Percentiles rank a stretch among this genome's conserved stretches.
Evolutionary conservation across 2,329 filamentous ascomycete species (phyloP).

Genomic region (Fusarium devonianum): DNA sequence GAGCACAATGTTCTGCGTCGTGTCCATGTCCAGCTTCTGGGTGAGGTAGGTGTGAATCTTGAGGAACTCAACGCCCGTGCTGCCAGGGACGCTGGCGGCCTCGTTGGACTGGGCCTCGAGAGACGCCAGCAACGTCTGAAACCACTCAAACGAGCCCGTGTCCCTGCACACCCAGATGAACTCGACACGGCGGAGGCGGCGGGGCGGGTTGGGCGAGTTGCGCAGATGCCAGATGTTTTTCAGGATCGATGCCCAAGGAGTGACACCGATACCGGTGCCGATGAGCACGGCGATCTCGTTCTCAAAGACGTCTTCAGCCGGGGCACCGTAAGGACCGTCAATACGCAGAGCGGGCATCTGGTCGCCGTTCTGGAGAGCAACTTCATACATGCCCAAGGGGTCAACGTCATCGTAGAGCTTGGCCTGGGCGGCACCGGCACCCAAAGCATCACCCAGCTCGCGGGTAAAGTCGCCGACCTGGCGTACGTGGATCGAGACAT

Average conservation of each 20-base stretch:
- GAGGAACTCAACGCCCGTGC: slow-evolving; percentile 81
- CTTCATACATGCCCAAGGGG: slow-evolving; percentile 96
- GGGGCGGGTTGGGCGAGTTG: slow-evolving; percentile 86
- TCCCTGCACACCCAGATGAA: slow-evolving; percentile 99
- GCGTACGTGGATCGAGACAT: slow-evolving; percentile 91
- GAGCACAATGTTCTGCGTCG: slow-evolving; percentile 93
- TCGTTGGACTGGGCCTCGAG: slow-evolving; percentile 85
- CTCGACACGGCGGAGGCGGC: slow-evolving; percentile 89
- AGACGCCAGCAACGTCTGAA: slow-evolving; percentile 90
- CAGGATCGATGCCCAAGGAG: slow-evolving; percentile 84
- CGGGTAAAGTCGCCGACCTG: slow-evolving; percentile 97
- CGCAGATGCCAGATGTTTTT: slow-evolving; percentile 99
- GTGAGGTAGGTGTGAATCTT: slow-evolving; percentile 98
- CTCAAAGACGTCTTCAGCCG: slow-evolving; percentile 95
- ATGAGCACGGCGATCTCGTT: slow-evolving; percentile 89
- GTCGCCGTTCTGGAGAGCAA: slow-evolving; percentile 91
- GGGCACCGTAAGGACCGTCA: slow-evolving; percentile 95
- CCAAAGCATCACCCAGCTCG: slow-evolving; percentile 93
- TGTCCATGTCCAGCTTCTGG: slow-evolving; percentile 89
- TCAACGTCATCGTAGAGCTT: slow-evolving; percentile 92
- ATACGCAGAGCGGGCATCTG: slow-evolving; percentile 89
- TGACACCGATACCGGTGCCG: slow-evolving; percentile 86
- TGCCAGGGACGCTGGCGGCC: slow-evolving; percentile 71
- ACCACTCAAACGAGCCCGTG: slow-evolving; percentile 97
- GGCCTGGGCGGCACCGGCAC: slow-evolving; percentile 84